Percentiles rank a stretch among this genome's conserved stretches.
Evolutionary conservation across 2,329 filamentous ascomycete species (phyloP).

Genomic region (Septoria petroselini): DNA sequence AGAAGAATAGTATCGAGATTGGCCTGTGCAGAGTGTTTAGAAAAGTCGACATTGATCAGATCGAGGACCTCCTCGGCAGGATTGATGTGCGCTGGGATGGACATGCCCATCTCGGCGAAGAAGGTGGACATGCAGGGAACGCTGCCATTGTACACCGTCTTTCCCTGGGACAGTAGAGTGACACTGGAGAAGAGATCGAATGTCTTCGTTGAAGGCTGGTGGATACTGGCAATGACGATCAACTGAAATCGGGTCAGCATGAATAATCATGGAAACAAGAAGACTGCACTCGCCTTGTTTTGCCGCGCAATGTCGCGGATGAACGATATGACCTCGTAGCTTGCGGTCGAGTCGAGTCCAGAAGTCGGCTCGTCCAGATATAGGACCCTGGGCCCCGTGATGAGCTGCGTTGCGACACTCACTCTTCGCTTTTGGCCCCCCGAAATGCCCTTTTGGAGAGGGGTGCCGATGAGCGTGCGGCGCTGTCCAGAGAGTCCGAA

Average conservation of each 20-base stretch:
- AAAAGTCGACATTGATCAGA: conserved; percentile 71
- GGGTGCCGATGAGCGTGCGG: conserved; percentile 70
- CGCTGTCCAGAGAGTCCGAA: conserved; percentile 69
- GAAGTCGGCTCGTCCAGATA: conserved; percentile 81
- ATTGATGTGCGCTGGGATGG: conserved; percentile 66
- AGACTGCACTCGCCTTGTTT: conserved; percentile 54
- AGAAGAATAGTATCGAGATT: conserved; percentile 51
- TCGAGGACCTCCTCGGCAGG: conserved; percentile 75
- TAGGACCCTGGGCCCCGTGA: conserved; percentile 72
- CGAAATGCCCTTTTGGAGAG: conserved; percentile 73
- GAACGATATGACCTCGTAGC: conserved; percentile 69
- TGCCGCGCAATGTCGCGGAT: conserved; percentile 60
- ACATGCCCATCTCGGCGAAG: conserved; percentile 57
- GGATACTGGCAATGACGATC: conserved; percentile 74
- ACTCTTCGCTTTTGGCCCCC: conserved; percentile 78
- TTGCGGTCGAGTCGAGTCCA: conserved; percentile 72
- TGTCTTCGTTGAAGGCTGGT: conserved; percentile 74
- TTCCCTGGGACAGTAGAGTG: conserved; percentile 65
- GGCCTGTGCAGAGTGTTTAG: conserved; percentile 38
- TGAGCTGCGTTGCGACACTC: conserved; percentile 73
- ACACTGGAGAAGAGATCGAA: conserved; percentile 76
- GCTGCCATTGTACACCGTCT: conserved; percentile 67
- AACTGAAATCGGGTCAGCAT: conserved; percentile 46
- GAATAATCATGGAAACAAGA: background rate
- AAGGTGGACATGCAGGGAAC: conserved; percentile 54